Base-by-base conservation (phyloP, 1,139 yeast genomes). In the Geotrichum australiense region DNA sequence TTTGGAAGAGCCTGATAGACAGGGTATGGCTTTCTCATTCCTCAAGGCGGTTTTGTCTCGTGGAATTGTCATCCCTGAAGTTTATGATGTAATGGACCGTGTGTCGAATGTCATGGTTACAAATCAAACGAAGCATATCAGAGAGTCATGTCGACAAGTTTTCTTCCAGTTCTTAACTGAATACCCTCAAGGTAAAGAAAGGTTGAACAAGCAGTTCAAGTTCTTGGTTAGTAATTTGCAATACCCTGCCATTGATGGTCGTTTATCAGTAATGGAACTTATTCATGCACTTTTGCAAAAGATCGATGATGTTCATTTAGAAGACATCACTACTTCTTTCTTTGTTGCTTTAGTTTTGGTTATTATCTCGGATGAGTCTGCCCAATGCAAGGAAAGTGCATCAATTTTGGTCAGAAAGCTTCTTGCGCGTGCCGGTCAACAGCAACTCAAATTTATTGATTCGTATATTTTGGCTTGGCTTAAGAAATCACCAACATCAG, bases 261-360 rank as follows among this genome's bases (percentile, higher is more conserved):
- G 97, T 43, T 80, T 82, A 54, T 85, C 96, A 1, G 94, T 86
- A 2, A 76, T 91, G 84, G 98, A 91, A 55, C 69, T 89, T 55
- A 68, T 91, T 37, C 82, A 81, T 54, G 68, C 78, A 50, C 71
- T 91, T 45, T 67, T 91, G 23, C 68, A 70, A 35, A 84, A 82
- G 56, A 74, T 91, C 4, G 78, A 81, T 8, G 66, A 70, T 5
- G 81, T 76, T 1, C 67, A 86, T 31, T 48, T 67, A n/a, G 64
- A 86, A 39, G 65, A 68, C 4, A 78, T 77, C 45, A 63, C 87
- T 39, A 70, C 89, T 0, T 80, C 95, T 1, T 83, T 89, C 55
- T 91, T 87, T 57, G 80, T 89, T 39, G 85, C 89, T 0, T 66
- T 91, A 48, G 78, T 94, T 0, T 78, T 83, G 58, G 81, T 84